Conservation (phyloP, 2,329 filamentous ascomycete genomes). For the Cladosporium colombiae region DNA sequence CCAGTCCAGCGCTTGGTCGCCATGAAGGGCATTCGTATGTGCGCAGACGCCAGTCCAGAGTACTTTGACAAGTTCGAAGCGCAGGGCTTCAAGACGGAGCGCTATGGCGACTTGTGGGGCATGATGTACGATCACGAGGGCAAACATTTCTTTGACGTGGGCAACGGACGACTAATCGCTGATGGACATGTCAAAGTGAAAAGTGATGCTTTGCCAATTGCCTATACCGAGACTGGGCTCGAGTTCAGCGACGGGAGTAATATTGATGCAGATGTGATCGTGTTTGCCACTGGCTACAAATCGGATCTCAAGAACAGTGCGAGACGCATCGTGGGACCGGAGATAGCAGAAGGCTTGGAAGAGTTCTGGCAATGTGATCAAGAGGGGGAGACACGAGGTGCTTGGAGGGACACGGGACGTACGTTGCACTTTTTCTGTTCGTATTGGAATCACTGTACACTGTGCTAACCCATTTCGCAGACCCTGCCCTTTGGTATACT, state of each 20-base stretch:
- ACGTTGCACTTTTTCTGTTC: not conserved
- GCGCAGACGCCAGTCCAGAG: constrained; percentile 38
- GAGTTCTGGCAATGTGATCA: constrained; percentile 55
- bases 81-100: constrained; percentile 44
- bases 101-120: constrained; percentile 39
- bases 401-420: constrained; percentile 43
- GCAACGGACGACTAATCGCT: constrained; percentile 43
- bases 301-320: constrained; percentile 58
- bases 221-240: constrained; percentile 43
- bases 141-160: constrained; percentile 51
- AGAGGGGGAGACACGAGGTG: constrained; percentile 49
- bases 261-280: constrained; percentile 47
- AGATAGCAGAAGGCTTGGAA: constrained; percentile 66
- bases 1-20: constrained; percentile 33
- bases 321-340: constrained; percentile 62
- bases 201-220: constrained; percentile 38
- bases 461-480: constrained; percentile 24
- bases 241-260: constrained; percentile 44
- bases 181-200: constrained; percentile 49
- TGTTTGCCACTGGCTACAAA: constrained; percentile 49
- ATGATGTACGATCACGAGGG: constrained; percentile 46
- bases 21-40: constrained; percentile 33
- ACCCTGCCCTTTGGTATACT: constrained; percentile 47
- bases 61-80: constrained; percentile 43
- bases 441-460: not conserved